Base-by-base conservation (phyloP, 345 rosid species). In the Durio zibethinus region DNA sequence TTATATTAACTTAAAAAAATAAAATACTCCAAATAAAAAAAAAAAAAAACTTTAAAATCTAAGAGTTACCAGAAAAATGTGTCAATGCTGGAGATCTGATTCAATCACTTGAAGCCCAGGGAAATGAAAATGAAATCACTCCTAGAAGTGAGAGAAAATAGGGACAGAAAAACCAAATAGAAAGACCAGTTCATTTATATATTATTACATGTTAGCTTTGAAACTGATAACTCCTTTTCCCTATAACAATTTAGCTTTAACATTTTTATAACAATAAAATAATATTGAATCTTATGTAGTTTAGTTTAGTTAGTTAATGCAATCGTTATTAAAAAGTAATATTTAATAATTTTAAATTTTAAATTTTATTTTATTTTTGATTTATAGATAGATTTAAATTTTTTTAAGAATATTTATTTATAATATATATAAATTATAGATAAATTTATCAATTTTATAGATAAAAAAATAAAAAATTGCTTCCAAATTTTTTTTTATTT, bases 71-170 rank as follows among this genome's bases (percentile, higher is more conserved):
- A 21, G 77, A 54, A 65, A 77, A 82, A 36, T n/a, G 83, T 82
- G 87, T 85, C 89, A 88, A 87, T 85, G 92, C 84, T 10, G 86
- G 84, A 87, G 88, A 86, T 87, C 87, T 84, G 87, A 75, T 81
- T 78, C 66, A 78, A 76, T 79, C 83, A 60, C 72, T 80, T 62
- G 76, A 35, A 56, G 21, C 63, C 27, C 29, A 64, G 72, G 67
- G 63, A 72, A 72, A 76, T 62, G 72, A 42, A 63, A 74, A 31
- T 61, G 61, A 52, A 27, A 33, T 72, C 54, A 70, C 63, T 65
- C 35, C 16, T 18, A 15, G 42, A 42, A 54, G 70, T 33, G 73
- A 57, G 73, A 57, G 78, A 81, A 60, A 50, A 27, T 48, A 33
- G 57, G 56, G 60, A 54, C 64, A 67, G 76, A 64, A 59, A 77